Conservation (phyloP, 2,329 filamentous ascomycete genomes). For the Monosporascus sp. region DNA sequence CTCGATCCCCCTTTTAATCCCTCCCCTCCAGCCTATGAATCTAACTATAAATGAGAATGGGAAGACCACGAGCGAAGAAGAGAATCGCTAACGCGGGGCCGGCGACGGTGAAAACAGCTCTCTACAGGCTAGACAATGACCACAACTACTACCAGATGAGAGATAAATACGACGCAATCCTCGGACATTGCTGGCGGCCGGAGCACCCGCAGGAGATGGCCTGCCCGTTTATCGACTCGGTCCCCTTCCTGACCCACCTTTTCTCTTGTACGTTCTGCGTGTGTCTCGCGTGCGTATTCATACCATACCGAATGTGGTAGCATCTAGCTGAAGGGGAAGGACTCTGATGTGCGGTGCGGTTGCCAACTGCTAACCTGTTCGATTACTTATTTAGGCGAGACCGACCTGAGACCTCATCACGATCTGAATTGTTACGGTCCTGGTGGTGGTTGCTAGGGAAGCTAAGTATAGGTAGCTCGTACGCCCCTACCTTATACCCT, state of each 20-base stretch:
- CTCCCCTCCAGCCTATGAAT: neutral
- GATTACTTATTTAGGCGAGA: no score
- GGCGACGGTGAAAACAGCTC: slow-evolving; percentile 1
- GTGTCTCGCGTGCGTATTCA: no score
- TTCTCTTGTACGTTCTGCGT: slow-evolving; percentile 11
- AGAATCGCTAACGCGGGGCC: neutral
- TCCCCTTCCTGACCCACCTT: slow-evolving; percentile 9
- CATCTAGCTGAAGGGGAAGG: no score
- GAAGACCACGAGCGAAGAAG: neutral
- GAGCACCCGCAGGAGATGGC: slow-evolving; percentile 11
- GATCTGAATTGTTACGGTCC: no score
- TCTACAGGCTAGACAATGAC: slow-evolving; percentile 5
- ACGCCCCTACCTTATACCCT: no score
- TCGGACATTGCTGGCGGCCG: slow-evolving; percentile 11
- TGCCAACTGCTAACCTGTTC: no score
- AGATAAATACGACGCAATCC: slow-evolving; percentile 10
- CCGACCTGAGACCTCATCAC: no score
- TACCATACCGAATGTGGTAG: no score
- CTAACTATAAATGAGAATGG: neutral
- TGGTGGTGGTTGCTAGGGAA: no score
- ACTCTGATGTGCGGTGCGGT: no score
- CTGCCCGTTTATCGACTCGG: slow-evolving; percentile 11
- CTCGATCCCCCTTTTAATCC: neutral
- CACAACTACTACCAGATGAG: slow-evolving; percentile 7
- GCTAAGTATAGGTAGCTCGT: no score